Conservation (phyloP, 495 filamentous ascomycete species). For the Aspergillus saccharolyticus region DNA sequence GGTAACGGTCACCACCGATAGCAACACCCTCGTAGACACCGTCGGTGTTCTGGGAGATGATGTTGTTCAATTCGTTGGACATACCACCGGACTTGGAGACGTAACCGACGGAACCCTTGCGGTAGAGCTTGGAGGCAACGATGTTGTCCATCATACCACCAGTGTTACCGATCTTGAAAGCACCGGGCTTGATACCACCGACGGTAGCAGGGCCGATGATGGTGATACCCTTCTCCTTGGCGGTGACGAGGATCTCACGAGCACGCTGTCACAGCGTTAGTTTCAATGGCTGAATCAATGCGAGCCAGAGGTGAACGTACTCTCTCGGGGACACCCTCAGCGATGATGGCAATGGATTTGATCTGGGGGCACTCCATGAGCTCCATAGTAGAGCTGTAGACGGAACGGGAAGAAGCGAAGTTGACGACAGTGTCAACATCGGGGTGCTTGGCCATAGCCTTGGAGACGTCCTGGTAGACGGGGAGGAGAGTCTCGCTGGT, state of each 20-base stretch:
- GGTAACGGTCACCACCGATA: conserved; percentile 98
- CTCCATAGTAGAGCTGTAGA: conserved; percentile 97
- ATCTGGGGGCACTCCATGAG: conserved; percentile 97
- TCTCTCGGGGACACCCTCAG: conserved; percentile 96
- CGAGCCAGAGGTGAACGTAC: conserved; percentile 47
- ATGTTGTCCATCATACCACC: conserved; percentile 99
- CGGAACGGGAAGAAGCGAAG: conserved; percentile 96
- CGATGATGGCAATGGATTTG: conserved; percentile 97
- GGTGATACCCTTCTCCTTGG: conserved; percentile 96
- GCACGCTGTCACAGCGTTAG: conserved; percentile 60
- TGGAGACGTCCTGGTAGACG: conserved; percentile 91
- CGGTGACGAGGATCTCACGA: conserved; percentile 92
- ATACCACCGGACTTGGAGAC: conserved; percentile 99
- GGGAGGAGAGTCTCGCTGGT: conserved; percentile 98
- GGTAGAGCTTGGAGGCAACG: conserved; percentile 99
- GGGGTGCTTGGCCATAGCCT: conserved; percentile 93
- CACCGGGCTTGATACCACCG: conserved; percentile 98
- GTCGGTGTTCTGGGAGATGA: conserved; percentile 89
- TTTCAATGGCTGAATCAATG: conserved; percentile 1
- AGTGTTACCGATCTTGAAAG: conserved; percentile 99
- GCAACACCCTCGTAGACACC: conserved; percentile 99
- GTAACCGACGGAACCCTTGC: conserved; percentile 95
- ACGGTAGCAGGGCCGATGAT: conserved; percentile 98
- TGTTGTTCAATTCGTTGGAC: conserved; percentile 99
- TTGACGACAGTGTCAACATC: conserved; percentile 98